Conservation (phyloP, 2,329 filamentous ascomycete species). For the Pestalotiopsis fici region DNA sequence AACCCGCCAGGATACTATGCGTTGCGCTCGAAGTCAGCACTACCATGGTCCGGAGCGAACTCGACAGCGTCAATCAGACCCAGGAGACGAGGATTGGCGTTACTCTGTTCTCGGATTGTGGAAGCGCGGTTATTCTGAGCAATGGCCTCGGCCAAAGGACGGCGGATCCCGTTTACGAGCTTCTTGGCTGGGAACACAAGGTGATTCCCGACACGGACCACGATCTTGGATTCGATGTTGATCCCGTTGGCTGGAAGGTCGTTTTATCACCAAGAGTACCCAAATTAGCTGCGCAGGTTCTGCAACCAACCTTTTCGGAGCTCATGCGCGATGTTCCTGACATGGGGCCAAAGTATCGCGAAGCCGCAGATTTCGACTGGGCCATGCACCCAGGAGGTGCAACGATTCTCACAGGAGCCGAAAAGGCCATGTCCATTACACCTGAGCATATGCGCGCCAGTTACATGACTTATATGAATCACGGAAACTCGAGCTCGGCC, state of each 20-base stretch:
- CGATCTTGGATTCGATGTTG: constrained; percentile 67
- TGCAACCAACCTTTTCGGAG: constrained; percentile 55
- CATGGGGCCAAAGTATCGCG: constrained; percentile 44
- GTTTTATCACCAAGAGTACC: constrained; percentile 64
- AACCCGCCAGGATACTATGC: constrained; percentile 64
- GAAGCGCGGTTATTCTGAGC: constrained; percentile 64
- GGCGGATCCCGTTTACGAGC: constrained; percentile 52
- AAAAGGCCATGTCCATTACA: constrained; percentile 56
- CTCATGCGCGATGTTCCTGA: constrained; percentile 49
- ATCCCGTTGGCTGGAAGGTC: constrained; percentile 69
- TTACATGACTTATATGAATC: constrained; percentile 67
- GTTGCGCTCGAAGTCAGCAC: constrained; percentile 66
- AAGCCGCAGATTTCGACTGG: constrained; percentile 67
- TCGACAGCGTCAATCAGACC: constrained; percentile 60
- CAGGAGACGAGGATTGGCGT: constrained; percentile 66
- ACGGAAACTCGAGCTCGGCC: constrained; percentile 70
- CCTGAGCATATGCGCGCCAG: constrained; percentile 69
- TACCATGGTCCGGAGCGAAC: constrained; percentile 62
- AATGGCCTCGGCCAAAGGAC: constrained; percentile 58
- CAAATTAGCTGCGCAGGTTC: constrained; percentile 50
- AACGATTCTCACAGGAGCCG: constrained; percentile 65
- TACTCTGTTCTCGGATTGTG: constrained; percentile 70
- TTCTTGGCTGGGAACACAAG: constrained; percentile 67
- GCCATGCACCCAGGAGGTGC: constrained; percentile 71
- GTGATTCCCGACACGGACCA: constrained; percentile 61